These are phyloP conservation scores for Heliosperma pusillum DNA, from an alignment of 148 eudicot genomes.

Conservation along the genomic window DNA sequence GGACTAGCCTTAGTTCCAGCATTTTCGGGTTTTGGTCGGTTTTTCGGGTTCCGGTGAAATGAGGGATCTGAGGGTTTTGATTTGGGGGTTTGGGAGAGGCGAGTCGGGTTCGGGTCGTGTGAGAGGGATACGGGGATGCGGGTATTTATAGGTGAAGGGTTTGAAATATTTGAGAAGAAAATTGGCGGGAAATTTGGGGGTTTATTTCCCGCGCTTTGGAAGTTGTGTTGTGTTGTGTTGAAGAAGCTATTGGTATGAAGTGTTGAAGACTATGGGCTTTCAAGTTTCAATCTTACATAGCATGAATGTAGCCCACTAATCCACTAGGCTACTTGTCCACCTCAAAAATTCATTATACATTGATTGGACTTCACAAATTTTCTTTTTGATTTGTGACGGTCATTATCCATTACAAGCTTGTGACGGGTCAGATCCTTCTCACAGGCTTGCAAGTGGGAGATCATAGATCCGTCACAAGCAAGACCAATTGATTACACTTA, in stretches of 20 bases:
- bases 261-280: not conserved
- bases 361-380: too few relatives aligned
- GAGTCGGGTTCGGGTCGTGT: not conserved
- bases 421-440: too few relatives aligned
- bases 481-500: too few relatives aligned
- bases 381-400: too few relatives aligned
- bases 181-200: constrained; percentile 24
- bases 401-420: too few relatives aligned
- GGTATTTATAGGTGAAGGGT: constrained; percentile 8
- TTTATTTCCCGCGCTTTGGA: constrained; percentile 15
- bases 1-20: constrained; percentile 78
- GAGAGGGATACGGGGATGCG: not conserved
- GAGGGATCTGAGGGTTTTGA: not conserved
- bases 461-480: too few relatives aligned
- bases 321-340: too few relatives aligned
- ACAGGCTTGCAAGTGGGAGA: too few relatives aligned
- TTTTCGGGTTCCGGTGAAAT: not conserved
- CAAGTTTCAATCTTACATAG: too few relatives aligned
- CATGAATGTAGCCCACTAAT: too few relatives aligned
- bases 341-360: too few relatives aligned
- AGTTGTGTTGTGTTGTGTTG: not conserved
- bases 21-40: constrained; percentile 26
- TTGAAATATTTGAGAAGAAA: constrained; percentile 2
- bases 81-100: not conserved
- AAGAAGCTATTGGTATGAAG: not conserved